A percentile compares a stretch with the other conserved stretches of the same genome.
phyloP scores from a whole-genome alignment of 257 asterid genomes.

The Lycium barbarum region DNA sequence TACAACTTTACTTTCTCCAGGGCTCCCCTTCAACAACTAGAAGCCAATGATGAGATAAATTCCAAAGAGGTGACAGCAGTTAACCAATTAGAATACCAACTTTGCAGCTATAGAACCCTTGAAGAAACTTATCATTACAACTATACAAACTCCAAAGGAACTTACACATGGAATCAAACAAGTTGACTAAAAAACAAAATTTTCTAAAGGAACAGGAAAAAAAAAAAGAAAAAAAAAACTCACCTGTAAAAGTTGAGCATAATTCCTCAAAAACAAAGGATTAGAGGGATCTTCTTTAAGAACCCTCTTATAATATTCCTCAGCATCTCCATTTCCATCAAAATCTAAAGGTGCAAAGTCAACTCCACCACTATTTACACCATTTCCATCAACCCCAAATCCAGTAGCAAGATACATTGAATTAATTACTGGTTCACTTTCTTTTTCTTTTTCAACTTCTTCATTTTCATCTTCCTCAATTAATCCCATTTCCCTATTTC shows the following conservation, averaged over 20 bases:
- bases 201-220: neutral
- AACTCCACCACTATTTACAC: slow-evolving; percentile 19
- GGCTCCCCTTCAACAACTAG: neutral
- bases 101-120: neutral
- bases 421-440: neutral
- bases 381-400: slow-evolving; percentile 25
- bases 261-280: slow-evolving; percentile 60
- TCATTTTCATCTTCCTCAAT: slow-evolving; percentile 54
- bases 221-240: slow-evolving; percentile 19
- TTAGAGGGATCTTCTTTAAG: slow-evolving; percentile 54
- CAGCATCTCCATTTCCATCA: slow-evolving; percentile 46
- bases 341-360: slow-evolving; percentile 25
- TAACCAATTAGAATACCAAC: neutral
- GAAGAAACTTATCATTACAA: neutral
- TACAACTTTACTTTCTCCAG: no score
- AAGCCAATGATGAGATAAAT: neutral
- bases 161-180: neutral
- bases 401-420: slow-evolving; percentile 31
- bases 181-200: neutral
- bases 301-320: slow-evolving; percentile 46
- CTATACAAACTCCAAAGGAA: neutral
- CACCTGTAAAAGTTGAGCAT: slow-evolving; percentile 80
- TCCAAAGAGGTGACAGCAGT: neutral
- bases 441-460: slow-evolving; percentile 32
- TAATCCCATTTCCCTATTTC: slow-evolving; percentile 41